Percentiles rank a stretch among this genome's conserved stretches.
These are phyloP conservation scores for Thecaphora thlaspeos DNA, from an alignment of 1,284 basidiomycete species.

Conservation along the genomic window DNA sequence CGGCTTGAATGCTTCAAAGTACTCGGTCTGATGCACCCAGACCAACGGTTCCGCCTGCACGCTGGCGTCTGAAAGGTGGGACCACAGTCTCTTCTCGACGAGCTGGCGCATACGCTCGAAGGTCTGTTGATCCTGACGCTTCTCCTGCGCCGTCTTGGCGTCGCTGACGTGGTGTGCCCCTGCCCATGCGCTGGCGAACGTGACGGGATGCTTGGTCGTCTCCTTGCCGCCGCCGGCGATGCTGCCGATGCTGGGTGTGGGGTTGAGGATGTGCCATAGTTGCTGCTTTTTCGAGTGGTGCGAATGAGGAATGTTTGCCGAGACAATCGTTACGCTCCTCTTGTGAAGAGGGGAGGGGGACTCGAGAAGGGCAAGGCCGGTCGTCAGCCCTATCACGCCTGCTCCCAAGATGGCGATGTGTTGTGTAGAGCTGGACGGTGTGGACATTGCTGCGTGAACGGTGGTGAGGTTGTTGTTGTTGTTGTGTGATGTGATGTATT, in stretches of 20 bases:
- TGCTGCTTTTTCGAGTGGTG: not conserved
- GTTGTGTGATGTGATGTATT: too few species aligned
- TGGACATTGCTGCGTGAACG: too few species aligned
- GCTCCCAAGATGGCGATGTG: conserved; percentile 28
- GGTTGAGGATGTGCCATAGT: conserved; percentile 4
- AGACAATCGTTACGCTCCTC: conserved; percentile 21
- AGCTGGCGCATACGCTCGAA: conserved; percentile 27
- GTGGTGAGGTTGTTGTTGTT: too few species aligned
- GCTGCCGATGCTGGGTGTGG: conserved; percentile 6
- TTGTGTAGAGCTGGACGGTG: too few species aligned
- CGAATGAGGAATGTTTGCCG: conserved; percentile 12
- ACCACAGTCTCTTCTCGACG: conserved; percentile 12
- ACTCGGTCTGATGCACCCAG: conserved; percentile 48
- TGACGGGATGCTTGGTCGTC: conserved; percentile 10
- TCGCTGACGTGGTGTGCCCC: conserved; percentile 40
- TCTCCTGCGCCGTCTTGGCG: conserved; percentile 19
- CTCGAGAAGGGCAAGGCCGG: conserved; percentile 29
- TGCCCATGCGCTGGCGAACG: conserved; percentile 37
- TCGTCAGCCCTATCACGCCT: conserved; percentile 39
- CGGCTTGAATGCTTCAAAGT: conserved; percentile 9
- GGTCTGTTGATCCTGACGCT: conserved; percentile 29
- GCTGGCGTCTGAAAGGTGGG: not conserved
- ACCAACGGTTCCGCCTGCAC: conserved; percentile 19
- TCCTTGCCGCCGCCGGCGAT: not conserved
- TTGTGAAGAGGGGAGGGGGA: not conserved